Evolutionary conservation across 148 eudicot genomes (phyloP), one percentile per base, ranked within the genome.

Genomic region (Rhododendron ferrugineum): DNA sequence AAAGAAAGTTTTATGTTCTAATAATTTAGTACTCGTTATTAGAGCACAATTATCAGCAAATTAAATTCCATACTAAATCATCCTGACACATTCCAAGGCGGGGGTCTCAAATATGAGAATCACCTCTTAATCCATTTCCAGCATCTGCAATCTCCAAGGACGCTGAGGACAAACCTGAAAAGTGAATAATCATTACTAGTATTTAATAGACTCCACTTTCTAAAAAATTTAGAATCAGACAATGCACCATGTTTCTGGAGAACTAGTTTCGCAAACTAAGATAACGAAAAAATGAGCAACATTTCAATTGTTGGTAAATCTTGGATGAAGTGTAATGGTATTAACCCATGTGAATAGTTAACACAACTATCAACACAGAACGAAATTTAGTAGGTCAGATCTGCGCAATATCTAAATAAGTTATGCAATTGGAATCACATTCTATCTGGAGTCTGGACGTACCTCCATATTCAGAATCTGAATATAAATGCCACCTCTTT

Each of bases 381-480:
- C 14, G 44, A 40, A 40, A 30, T 58, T 81, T 40, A 73, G 49
- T 60, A 37, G 14, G 84, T 23, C 47, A 5, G 26, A 68, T 15
- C 42, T 49, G 68, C 5, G 15, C 44, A 81, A n/a, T 70, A 66
- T 30, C 23, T 26, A 30, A 36, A 14, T 28, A 8, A 74, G 22
- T 49, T 30, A 73, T 52, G 62, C 72, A 80, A 82, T 52, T 62
- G 88, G 32, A 28, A 87, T 77, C 77, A 54, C 84, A 81, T 13
- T 52, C 47, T 47, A 73, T 49, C 7, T 13, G 30, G 56, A 68
- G 62, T 58, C 18, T 20, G 23, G 68, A 76, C 40, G 44, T 88
- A 96, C 99, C 99, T 93, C 98, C 98, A 85, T 92, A 97, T 92
- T 97, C 98, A 83, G 99, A 97, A 90, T 97, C 99, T 80, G 99